Base-by-base conservation (phyloP, 257 asterid genomes). In the Nemophila menziesii region DNA sequence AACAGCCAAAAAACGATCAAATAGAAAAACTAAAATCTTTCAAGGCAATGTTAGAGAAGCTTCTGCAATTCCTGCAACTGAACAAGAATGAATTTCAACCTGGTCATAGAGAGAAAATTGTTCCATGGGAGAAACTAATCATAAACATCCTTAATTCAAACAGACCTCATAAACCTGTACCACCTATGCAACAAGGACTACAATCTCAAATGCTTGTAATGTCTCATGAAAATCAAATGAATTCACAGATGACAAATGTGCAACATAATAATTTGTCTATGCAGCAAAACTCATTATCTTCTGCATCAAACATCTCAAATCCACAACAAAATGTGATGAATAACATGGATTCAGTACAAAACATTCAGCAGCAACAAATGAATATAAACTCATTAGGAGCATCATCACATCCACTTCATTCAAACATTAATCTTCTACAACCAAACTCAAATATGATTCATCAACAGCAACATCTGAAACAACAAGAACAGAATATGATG, bases 301-400 rank as follows among this genome's bases (percentile, higher is more conserved):
- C 92, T 14, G 63, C 63, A 36, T 39, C 82, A 11, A 49, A 57
- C 46, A 67, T 64, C 57, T 46, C 87, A 62, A 80, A 76, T 67
- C 39, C 93, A 43, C 92, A 86, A 51, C 93, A 73, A 63, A 77
- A 50, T 55, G 68, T 76, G 73, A 59, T 78, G 61, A 81, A 70
- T 62, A 39, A 76, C 60, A 33, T 73, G 40, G 98, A 84, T 51
- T 58, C 74, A 55, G 90, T 85, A 39, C 98, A 84, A 57, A n/a
- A n/a, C n/a, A n/a, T n/a, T n/a, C 71, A 73, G n/a, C n/a, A n/a
- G n/a, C 97, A 80, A 48, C 82, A 81, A 67, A 79, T 74, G 74
- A 74, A 65, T 65, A 51, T 75, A 26, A 77, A 60, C 67, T 51
- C 92, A 15, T 60, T 85, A 20, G n/a, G n/a, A n/a, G 56, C 90